Conservation (phyloP, 371 early-diverging fungal genomes). For the Dentiscutata heterogama region DNA sequence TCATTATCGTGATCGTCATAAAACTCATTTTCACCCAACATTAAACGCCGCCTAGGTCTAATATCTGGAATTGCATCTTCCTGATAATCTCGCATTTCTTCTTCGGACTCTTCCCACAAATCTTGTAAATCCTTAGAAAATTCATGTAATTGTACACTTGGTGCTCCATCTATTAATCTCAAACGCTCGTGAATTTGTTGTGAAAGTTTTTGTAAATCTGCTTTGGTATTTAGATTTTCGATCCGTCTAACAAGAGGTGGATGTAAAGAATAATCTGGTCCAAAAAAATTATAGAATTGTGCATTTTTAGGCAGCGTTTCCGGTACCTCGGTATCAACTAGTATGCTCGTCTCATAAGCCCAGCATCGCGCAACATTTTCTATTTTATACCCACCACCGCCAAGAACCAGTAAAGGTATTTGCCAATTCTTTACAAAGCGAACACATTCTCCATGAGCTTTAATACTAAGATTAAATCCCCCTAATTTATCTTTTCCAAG, state of each 20-base stretch:
- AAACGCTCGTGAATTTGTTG: not conserved
- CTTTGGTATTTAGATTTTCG: constrained; percentile 91
- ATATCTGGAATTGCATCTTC: constrained; percentile 53
- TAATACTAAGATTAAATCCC: constrained; percentile 89
- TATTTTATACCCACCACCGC: constrained; percentile 97
- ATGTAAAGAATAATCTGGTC: constrained; percentile 88
- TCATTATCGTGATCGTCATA: constrained; percentile 40
- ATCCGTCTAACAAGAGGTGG: constrained; percentile 80
- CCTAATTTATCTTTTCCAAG: constrained; percentile 93
- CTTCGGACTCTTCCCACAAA: constrained; percentile 73
- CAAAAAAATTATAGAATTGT: constrained; percentile 79
- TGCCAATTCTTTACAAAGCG: constrained; percentile 84
- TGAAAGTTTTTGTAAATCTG: constrained; percentile 75
- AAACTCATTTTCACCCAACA: constrained; percentile 38
- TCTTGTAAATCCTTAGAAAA: constrained; percentile 85
- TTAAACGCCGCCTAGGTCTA: not conserved
- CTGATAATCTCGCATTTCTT: constrained; percentile 63
- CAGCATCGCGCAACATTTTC: constrained; percentile 94
- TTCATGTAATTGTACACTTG: constrained; percentile 97
- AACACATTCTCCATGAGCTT: constrained; percentile 93
- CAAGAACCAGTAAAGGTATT: constrained; percentile 88
- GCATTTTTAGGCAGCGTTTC: constrained; percentile 72
- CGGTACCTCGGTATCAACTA: constrained; percentile 81
- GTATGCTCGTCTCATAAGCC: constrained; percentile 94
- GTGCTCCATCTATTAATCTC: constrained; percentile 52